Base-by-base conservation (phyloP, 2,329 filamentous ascomycete genomes). In the Epichloe scottii region DNA sequence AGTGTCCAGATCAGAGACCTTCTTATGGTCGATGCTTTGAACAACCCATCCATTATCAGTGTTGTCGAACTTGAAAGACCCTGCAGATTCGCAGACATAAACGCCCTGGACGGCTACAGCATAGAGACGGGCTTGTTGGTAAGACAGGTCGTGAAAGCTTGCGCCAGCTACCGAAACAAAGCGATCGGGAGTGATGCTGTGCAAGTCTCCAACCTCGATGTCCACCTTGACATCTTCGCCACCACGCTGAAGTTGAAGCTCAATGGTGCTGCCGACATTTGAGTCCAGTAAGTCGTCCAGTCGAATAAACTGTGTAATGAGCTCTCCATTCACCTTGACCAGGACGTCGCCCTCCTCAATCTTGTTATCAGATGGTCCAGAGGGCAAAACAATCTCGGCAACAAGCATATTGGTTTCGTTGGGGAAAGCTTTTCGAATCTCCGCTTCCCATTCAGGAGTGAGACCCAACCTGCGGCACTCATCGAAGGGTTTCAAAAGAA, bases 371-470 rank as follows among this genome's bases (percentile, higher is more conserved):
- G 86, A 93, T 23, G 93, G 94, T 0, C 93, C 94, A 59, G 90
- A 82, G 0, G 93, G 91, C 8, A 98, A 78, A 14, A 97, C 83
- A 54, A 96, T 95, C 70, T 98, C 94, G 19, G 90, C 91, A 12
- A 96, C 91, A 30, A 98, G 79, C 88, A 98, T 90, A 62, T 93
- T 94, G 23, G 89, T 97, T 70, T 96, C 93, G 59, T 87, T 85
- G 1, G 94, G 93, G 58, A 95, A 95, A 26, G 81, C 75, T 58
- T 86, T 81, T 35, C 93, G 84, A 56, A 95, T 82, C 51, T 84
- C 82, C 38, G 87, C 84, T 71, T 98, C 93, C 83, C 89, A 94
- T 48, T 89, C 79, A 0, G 89, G 77, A 2, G 81, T 88, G 54
- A 98, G 74, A 7, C 93, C 93, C 11, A 98, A 74, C 53, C 93